Base-by-base conservation (phyloP, 176 grass and related monocot genomes). In the Typha latifolia region DNA sequence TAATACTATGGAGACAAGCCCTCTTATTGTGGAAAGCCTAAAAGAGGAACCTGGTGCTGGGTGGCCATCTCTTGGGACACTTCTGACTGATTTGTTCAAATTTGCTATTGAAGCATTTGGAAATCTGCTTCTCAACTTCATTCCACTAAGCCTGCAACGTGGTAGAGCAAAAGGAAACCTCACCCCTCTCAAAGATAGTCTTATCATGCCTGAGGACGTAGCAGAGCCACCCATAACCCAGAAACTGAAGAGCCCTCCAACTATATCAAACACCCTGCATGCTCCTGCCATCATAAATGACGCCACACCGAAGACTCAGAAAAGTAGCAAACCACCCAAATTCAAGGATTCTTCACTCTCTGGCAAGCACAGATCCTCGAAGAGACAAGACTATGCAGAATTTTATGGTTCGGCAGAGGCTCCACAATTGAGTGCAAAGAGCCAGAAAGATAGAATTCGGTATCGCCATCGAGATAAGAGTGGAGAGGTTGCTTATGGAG, bases 281-380 rank as follows among this genome's bases (percentile, higher is more conserved):
- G 66, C 79, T 7, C 81, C 83, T 47, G 74, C 9, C 6, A n/a
- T 76, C 18, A 72, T 69, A 6, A 78, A 32, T 8, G 83, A 93
- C 51, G 48, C 74, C 0, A n/a, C 74, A 27, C 47, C 81, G 9
- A 99, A 87, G 89, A 57, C 52, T 29, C 78, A 84, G 70, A 99
- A 93, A 75, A 64, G 66, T 31, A 34, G 68, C 68, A 99, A 93
- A 64, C 31, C 75, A 32, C 81, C 86, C 62, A 99, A 93, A 47
- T 77, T 90, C 61, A 90, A 87, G 81, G 94, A 99, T 14, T 82
- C 94, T 23, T 90, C 93, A 2, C 69, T 86, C 62, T 77, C 88
- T 52, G 84, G 86, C 62, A 93, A 99, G 73, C 84, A 87, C 78
- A 84, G 94, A 77, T 83, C 94, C 56, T 85, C 86, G n/a, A 99